Evolutionary conservation across 1,284 basidiomycete genomes (phyloP), one percentile per base, ranked within the genome.

Genomic region (Trichosporon faecale): DNA sequence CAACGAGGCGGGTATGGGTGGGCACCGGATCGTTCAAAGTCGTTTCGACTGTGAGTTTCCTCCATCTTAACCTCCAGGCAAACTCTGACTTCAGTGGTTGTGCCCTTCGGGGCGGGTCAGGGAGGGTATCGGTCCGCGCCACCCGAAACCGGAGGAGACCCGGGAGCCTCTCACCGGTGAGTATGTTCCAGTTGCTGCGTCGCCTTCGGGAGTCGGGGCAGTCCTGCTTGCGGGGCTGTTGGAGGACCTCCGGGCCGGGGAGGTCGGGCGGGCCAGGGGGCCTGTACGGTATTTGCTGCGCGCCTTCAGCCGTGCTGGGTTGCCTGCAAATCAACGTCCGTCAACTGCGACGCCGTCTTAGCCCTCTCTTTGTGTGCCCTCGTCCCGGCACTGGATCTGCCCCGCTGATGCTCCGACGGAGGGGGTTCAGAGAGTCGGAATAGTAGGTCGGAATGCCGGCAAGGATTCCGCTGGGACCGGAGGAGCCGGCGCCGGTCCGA

Each of bases 211-310:
- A 11, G 23, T 2, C 23, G 49, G 49, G 49, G 49, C 49, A 52
- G 49, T 52, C 49, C 49, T 52, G 49, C 49, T 52, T 52, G 49
- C 49, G 49, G 49, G 49, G 49, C 49, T 52, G 49, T 52, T 52
- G 2, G 49, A 25, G 49, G 49, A 21, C 49, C 49, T 21, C 1
- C 21, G 49, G 49, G 49, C 21, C 40, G 40, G 40, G 40, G 6
- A 1, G 40, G 18, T 16, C 40, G 40, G 40, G 18, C 40, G 40
- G 40, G 40, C 40, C 40, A 44, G 40, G 11, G 40, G 40, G 16
- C 40, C 40, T 18, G 16, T 6, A n/a, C 40, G 40, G 18, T 18
- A n/a, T n/a, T 44, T 12, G 40, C 18, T 5, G 40, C 11, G 40
- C 40, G 40, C 40, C 40, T 44, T 44, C 18, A 37, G 35, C 35